Conservation (phyloP, 2,329 filamentous ascomycete species). For the Oidium heveae region DNA sequence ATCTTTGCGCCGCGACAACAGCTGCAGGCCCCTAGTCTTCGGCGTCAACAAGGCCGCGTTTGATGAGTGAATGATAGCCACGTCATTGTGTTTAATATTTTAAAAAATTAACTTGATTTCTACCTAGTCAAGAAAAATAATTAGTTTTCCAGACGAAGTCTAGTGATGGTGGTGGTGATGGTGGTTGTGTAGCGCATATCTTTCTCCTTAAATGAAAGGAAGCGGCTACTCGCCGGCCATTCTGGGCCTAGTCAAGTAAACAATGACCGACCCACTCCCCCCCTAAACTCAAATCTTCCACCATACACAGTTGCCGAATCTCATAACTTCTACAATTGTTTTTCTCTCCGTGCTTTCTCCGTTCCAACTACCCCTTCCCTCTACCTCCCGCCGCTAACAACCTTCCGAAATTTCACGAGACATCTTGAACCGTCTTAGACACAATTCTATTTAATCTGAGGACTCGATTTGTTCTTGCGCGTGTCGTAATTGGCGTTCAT, state of each 20-base stretch:
- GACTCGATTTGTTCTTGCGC: background rate
- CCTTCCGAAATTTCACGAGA: background rate
- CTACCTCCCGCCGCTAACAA: background rate
- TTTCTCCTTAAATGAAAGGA: background rate
- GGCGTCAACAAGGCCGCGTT: too few relatives aligned
- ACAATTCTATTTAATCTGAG: background rate
- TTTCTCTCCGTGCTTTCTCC: background rate
- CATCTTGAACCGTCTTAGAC: background rate
- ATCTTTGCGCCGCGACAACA: too few relatives aligned
- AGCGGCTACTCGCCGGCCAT: background rate
- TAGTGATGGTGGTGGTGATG: too few relatives aligned
- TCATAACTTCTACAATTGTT: background rate
- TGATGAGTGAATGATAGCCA: too few relatives aligned
- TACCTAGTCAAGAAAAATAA: too few relatives aligned
- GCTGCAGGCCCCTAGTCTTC: too few relatives aligned
- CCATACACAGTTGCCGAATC: background rate
- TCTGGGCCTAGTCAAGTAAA: conserved; percentile 1
- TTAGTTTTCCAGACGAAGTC: too few relatives aligned
- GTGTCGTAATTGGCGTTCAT: background rate
- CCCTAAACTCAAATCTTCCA: background rate
- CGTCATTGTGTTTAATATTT: too few relatives aligned
- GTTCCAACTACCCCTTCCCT: background rate
- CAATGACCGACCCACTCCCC: background rate
- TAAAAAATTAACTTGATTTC: too few relatives aligned
- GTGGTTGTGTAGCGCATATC: background rate